Percentiles rank a stretch among this genome's conserved stretches.
phyloP scores from a whole-genome alignment of 2,329 filamentous ascomycete genomes.

The Apiospora marii region DNA sequence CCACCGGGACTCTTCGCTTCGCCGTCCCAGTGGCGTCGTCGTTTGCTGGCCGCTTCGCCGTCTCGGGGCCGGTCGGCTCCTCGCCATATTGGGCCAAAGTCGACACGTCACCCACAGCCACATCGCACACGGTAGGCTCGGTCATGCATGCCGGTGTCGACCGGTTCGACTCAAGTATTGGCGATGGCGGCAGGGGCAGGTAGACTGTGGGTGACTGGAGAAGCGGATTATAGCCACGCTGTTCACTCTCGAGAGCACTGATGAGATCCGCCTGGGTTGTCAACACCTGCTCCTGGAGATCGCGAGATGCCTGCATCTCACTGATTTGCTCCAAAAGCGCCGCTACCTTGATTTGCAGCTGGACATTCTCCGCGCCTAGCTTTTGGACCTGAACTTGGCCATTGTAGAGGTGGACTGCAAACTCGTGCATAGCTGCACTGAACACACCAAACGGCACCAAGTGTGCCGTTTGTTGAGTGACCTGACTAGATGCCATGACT shows the following conservation, averaged over 20 bases:
- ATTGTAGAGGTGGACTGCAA: constrained; percentile 18
- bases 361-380: no score
- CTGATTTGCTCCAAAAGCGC: no score
- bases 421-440: constrained; percentile 2
- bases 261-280: constrained; percentile 14
- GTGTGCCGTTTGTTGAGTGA: constrained; percentile 5
- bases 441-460: constrained; percentile 5
- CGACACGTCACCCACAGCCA: background rate
- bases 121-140: no score
- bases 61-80: background rate
- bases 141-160: no score
- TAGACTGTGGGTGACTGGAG: background rate
- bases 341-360: constrained; percentile 6
- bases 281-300: constrained; percentile 17
- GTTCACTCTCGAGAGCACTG: constrained; percentile 1
- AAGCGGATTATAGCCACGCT: background rate
- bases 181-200: background rate
- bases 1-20: no score
- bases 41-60: constrained; percentile 10
- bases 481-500: no score
- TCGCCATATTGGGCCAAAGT: constrained; percentile 3
- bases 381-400: no score
- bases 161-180: constrained; percentile 3
- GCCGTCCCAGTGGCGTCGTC: no score
- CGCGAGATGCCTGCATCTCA: constrained; percentile 15